phyloP scores from a whole-genome alignment of 352 stramenopile genomes.

The Globisporangium nunn region DNA sequence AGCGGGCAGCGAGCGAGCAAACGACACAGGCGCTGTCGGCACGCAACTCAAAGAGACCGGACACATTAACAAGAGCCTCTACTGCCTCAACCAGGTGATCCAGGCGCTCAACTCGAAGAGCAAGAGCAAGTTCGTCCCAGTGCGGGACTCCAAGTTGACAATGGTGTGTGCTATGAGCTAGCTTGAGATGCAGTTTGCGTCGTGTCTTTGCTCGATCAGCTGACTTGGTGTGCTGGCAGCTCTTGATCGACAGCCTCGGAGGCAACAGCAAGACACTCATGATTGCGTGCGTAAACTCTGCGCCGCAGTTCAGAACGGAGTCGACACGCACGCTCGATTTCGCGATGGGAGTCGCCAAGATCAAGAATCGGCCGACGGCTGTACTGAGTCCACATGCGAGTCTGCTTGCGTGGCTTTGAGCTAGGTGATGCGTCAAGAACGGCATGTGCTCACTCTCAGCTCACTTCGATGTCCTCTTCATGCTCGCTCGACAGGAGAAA shows the following conservation, averaged over 20 bases:
- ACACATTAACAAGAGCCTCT: slow-evolving; percentile 77
- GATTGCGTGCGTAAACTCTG: slow-evolving; percentile 64
- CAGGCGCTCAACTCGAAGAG: slow-evolving; percentile 50
- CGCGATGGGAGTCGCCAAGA: slow-evolving; percentile 73
- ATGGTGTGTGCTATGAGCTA: slow-evolving; percentile 21
- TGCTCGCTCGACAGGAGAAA: slow-evolving; percentile 33
- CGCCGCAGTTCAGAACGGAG: slow-evolving; percentile 48
- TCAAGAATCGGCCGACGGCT: slow-evolving; percentile 63
- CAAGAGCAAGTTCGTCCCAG: slow-evolving; percentile 58
- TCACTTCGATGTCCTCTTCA: not conserved
- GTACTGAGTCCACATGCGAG: slow-evolving; percentile 57
- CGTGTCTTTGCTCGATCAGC: not conserved
- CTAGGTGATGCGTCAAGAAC: no score
- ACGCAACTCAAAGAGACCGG: slow-evolving; percentile 64
- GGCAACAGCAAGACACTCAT: slow-evolving; percentile 77
- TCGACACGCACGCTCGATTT: slow-evolving; percentile 69
- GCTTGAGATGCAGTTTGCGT: not conserved
- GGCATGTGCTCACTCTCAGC: not conserved
- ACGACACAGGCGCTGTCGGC: slow-evolving; percentile 51
- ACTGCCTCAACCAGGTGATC: slow-evolving; percentile 73
- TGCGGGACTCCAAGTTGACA: slow-evolving; percentile 66
- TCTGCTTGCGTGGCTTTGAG: no score
- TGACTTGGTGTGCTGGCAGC: slow-evolving; percentile 10
- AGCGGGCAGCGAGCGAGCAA: slow-evolving; percentile 57
- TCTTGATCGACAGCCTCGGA: slow-evolving; percentile 64